Base-by-base conservation (phyloP, 179 eudicot species). In the Silene noctiflora region DNA sequence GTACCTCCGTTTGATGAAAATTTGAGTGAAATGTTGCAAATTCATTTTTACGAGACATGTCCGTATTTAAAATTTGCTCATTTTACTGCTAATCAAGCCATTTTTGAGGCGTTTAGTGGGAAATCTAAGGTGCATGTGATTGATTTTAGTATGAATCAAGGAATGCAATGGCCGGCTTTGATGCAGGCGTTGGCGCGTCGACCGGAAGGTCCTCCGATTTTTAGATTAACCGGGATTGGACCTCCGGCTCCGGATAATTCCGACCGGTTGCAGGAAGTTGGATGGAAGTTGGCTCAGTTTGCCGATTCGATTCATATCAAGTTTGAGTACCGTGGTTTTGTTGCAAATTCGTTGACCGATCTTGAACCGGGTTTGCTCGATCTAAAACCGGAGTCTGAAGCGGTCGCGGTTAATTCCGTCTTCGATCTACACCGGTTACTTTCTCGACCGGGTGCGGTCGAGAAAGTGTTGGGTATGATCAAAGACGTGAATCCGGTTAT, bases 161-260 rank as follows among this genome's bases (percentile, higher is more conserved):
- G 98, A 59, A 87, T 94, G 90, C 98, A 94, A 64, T 94, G 98
- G 98, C 98, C 97, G 4, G 91, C 91, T 16, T 81, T 94, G 65
- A 84, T 94, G 91, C 98, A 94, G 42, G 97, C 96, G 0, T 76
- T 94, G 1, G 98, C 98, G 0, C 67, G 88, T 0, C 83, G 96
- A 0, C 86, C 89, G 0, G 97, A 91, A 3, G 97, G 97, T 0
- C 96, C 96, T 0, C 97, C 98, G 4, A 78, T 86, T 6, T 92
- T 94, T 16, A 75, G 96, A 1, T 78, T 94, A 0, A 92, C 98
- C 4, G 98, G 94, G 3, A 87, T 92, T 10, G 98, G 97, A 0
- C 96, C 98, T 0, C 97, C 98, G 0, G 91, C 91, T 65, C 89
- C 95, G 1, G 95, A 92, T 66, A 88, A 89, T 74, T 79, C 89